A percentile compares a stretch with the other conserved stretches of the same genome.
phyloP scores from a whole-genome alignment of 371 early-diverging fungal species.

The Sporodiniella umbellata region DNA sequence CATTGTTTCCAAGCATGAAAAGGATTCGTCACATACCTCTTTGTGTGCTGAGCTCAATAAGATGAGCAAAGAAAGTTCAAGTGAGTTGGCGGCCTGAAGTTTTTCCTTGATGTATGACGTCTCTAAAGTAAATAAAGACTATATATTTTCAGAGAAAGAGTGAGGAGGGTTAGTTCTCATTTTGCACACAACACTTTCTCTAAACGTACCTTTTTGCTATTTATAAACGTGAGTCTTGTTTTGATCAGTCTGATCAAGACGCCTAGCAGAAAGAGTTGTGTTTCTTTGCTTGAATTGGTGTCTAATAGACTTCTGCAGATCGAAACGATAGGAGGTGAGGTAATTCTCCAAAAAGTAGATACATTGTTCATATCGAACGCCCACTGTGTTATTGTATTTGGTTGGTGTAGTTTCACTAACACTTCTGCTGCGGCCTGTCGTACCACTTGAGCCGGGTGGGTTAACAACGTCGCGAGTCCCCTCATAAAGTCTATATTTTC shows the following conservation, averaged over 20 bases:
- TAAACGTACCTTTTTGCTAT: conserved; percentile 36
- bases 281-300: conserved; percentile 52
- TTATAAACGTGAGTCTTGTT: conserved; percentile 63
- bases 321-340: conserved; percentile 47
- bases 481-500: conserved; percentile 62
- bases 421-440: conserved; percentile 66
- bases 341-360: conserved; percentile 64
- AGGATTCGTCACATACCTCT: conserved; percentile 62
- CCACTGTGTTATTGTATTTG: conserved; percentile 55
- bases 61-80: conserved; percentile 75
- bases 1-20: conserved; percentile 53
- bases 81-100: conserved; percentile 63
- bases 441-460: conserved; percentile 58
- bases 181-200: no score
- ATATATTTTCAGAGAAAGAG: no score
- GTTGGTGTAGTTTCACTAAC: conserved; percentile 56
- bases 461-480: conserved; percentile 62
- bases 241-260: conserved; percentile 59
- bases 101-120: conserved; percentile 64
- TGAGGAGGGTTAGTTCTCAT: conserved; percentile 1
- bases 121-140: conserved; percentile 22
- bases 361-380: conserved; percentile 38
- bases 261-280: conserved; percentile 48
- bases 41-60: conserved; percentile 72
- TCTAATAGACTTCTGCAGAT: conserved; percentile 50